Base-by-base conservation (phyloP, 2,329 filamentous ascomycete species). In the Mollisia scopiformis region DNA sequence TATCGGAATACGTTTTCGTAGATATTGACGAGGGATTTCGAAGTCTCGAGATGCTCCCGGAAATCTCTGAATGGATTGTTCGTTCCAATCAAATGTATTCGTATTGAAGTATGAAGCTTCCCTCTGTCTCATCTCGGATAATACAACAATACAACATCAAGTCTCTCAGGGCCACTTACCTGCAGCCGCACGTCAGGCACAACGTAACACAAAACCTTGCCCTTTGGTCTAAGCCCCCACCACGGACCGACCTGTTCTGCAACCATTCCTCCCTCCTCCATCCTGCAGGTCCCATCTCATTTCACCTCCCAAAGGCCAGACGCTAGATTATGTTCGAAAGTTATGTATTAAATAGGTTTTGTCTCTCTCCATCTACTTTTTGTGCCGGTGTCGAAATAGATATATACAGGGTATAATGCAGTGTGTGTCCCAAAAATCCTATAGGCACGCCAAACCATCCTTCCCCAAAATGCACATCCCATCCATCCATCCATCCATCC, bases 381-480 rank as follows among this genome's bases (percentile, higher is more conserved):
- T 35, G 4, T 43, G 6, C n/a, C n/a, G 21, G 4, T 10, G 25
- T 16, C 10, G 43, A 47, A 47, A 47, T 27, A 47, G 21, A 47
- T 47, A 47, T 47, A 6, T 47, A 47, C 43, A 47, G 43, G 43
- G 43, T 47, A 47, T 47, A 47, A 47, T 47, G 39, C 39, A 21
- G n/a, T 23, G n/a, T 43, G 43, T 47, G 16, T 25, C n/a, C 21
- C 25, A 25, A 47, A 27, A 3, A 47, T 27, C 10, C 41, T n/a
- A 25, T 5, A 13, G 5, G 23, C 23, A 11, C 25, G 16, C n/a
- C 37, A 41, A 41, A 13, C 16, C 14, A 41, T 10, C 37, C 3
- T 19, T 6, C 39, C 7, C n/a, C 16, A 43, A 43, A 43, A 43
- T 21, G 16, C 39, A 16, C 4, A 41, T 21, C 6, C 37, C 13